Conservation (phyloP, 177 flowering plant genomes). For the Vitis hybrid region DNA sequence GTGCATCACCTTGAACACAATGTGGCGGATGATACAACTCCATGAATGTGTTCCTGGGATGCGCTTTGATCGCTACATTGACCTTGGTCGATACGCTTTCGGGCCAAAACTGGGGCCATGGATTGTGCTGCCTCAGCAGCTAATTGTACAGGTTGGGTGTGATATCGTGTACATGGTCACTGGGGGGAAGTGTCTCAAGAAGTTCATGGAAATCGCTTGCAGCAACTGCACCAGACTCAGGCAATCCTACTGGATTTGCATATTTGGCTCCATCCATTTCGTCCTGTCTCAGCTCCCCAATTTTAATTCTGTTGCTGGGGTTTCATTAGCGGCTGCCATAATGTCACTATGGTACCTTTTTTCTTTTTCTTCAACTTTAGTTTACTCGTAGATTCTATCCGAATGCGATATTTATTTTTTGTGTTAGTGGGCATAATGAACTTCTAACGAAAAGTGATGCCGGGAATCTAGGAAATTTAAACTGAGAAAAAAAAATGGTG, state of each 20-base stretch:
- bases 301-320: slow-evolving; percentile 74
- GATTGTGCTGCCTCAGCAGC: slow-evolving; percentile 88
- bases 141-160: slow-evolving; percentile 84
- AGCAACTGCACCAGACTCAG: slow-evolving; percentile 48
- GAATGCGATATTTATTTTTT: too few relatives aligned
- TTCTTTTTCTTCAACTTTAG: neutral
- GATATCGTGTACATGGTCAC: slow-evolving; percentile 93
- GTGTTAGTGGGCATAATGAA: too few relatives aligned
- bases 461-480: too few relatives aligned
- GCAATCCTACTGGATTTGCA: slow-evolving; percentile 84
- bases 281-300: slow-evolving; percentile 89
- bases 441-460: too few relatives aligned
- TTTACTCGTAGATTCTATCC: neutral
- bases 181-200: slow-evolving; percentile 82
- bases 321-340: slow-evolving; percentile 83
- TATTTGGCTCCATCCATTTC: slow-evolving; percentile 77
- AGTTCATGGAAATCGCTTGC: slow-evolving; percentile 78
- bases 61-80: slow-evolving; percentile 81
- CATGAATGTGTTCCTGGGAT: slow-evolving; percentile 83
- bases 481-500: too few relatives aligned
- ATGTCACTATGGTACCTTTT: slow-evolving; percentile 75
- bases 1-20: slow-evolving; percentile 79
- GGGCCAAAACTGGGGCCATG: slow-evolving; percentile 79
- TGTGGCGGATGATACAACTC: slow-evolving; percentile 88
- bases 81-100: slow-evolving; percentile 73